Evolutionary conservation across 495 filamentous ascomycete species (phyloP), one percentile per base, ranked within the genome.

Genomic region (Trypethelium eluteriae): DNA sequence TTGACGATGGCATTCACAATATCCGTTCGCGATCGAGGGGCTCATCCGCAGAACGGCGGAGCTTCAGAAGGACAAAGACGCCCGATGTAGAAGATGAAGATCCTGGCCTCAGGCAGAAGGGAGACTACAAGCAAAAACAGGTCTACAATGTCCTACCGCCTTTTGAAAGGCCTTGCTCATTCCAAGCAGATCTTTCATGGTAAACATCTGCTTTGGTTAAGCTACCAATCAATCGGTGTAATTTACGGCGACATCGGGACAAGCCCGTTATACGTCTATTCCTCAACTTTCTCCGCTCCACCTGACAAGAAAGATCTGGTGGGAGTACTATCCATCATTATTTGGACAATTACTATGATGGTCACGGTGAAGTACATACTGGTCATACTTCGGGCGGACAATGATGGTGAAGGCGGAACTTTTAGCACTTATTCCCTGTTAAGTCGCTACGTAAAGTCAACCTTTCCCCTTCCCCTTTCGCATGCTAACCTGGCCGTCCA

Each of bases 331-430:
- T 92, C 89, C 4, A 79, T 92, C 61, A 84, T 92, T 61, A 84
- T 91, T 38, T 92, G 89, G 89, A 81, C 86, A 1, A 74, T 92
- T 35, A 88, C 85, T 32, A 76, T 91, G 61, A 88, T 91, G 78
- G 88, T 91, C 12, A 88, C 83, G 7, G 72, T 91, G 66, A 92
- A 92, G 74, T 92, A 91, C 68, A 77, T 88, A 16, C 74, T 88
- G 41, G 84, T 91, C 70, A 83, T 91, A 38, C 79, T 92, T 32
- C 77, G 76, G 35, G 88, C 88, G 34, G 89, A 92, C 75, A 87
- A 91, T 72, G 87, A 90, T 65, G 89, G 89, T 41, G 88, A 92
- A 73, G 89, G 89, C 6, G 89, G 89, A 61, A 92, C 88, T 1
- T 92, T 92, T 70, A 85, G 83, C 56, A 80, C 84, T 32, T 92